Percentiles rank a stretch among this genome's conserved stretches.
Evolutionary conservation across 2,329 filamentous ascomycete genomes (phyloP).

Genomic region (Fusarium virguliforme): DNA sequence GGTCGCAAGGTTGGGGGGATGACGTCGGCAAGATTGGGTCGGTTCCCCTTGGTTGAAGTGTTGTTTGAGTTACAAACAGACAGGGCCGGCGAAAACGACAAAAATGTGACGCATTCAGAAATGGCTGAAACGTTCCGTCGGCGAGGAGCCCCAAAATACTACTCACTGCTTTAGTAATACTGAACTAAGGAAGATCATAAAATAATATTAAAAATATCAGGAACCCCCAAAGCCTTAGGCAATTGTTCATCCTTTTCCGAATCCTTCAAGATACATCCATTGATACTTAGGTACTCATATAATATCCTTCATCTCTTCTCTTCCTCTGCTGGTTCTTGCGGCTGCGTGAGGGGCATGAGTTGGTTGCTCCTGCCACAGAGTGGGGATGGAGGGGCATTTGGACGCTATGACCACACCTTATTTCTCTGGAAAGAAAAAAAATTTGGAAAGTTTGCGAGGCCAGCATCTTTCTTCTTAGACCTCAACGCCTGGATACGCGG

Average conservation of each 20-base stretch:
- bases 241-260: too few species aligned
- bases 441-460: conserved; percentile 51
- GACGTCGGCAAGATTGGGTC: conserved; percentile 21
- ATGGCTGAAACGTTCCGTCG: conserved; percentile 5
- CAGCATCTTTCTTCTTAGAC: conserved; percentile 53
- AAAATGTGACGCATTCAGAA: conserved; percentile 43
- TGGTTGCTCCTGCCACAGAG: conserved; percentile 34
- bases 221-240: too few species aligned
- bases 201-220: too few species aligned
- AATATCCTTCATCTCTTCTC: too few species aligned
- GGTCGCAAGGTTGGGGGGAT: conserved; percentile 1
- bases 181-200: too few species aligned
- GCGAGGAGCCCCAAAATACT: conserved; percentile 25
- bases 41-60: background rate
- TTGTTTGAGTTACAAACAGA: conserved; percentile 27
- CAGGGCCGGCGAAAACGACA: conserved; percentile 10
- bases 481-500: conserved; percentile 51
- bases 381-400: conserved; percentile 54
- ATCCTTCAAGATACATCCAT: too few species aligned
- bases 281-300: too few species aligned
- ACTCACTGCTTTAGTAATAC: too few species aligned
- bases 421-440: conserved; percentile 52
- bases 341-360: conserved; percentile 33
- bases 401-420: conserved; percentile 57
- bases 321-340: too few species aligned